Conservation (phyloP, 202 grass and related monocot genomes). For the Elaeis oleifera region DNA sequence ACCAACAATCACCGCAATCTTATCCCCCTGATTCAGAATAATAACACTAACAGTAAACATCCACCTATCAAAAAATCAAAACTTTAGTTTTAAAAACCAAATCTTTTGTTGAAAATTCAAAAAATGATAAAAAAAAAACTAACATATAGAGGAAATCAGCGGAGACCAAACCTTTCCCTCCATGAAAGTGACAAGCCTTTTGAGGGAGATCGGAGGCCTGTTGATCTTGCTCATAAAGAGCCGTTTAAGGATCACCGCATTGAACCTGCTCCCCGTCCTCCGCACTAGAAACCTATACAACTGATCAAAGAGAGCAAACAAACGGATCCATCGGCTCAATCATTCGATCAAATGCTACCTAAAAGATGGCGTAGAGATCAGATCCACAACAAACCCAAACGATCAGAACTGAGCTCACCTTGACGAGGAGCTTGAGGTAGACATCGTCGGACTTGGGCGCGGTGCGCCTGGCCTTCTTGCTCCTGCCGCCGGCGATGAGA, state of each 20-base stretch:
- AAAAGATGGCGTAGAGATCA: too few species aligned
- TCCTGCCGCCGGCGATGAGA: slow-evolving; percentile 60
- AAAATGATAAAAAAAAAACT: neutral
- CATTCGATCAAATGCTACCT: neutral
- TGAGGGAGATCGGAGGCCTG: slow-evolving; percentile 57
- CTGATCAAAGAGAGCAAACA: slow-evolving; percentile 25
- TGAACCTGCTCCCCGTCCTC: slow-evolving; percentile 61
- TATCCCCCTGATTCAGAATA: slow-evolving; percentile 33
- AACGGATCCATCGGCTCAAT: neutral
- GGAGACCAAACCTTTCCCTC: slow-evolving; percentile 40
- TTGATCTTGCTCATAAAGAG: slow-evolving; percentile 81
- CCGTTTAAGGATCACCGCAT: slow-evolving; percentile 62
- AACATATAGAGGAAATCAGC: too few species aligned
- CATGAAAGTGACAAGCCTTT: slow-evolving; percentile 64
- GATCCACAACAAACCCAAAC: neutral
- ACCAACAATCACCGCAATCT: slow-evolving; percentile 66
- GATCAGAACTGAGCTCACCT: slow-evolving; percentile 23
- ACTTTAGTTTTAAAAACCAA: too few species aligned
- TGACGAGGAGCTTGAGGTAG: slow-evolving; percentile 75
- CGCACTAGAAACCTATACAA: slow-evolving; percentile 74
- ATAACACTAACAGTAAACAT: too few species aligned
- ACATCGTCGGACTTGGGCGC: slow-evolving; percentile 82
- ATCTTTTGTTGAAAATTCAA: neutral
- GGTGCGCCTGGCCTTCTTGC: slow-evolving; percentile 74
- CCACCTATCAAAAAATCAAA: too few species aligned